Conservation (phyloP, 345 rosid genomes). For the Rhizophora mangle region DNA sequence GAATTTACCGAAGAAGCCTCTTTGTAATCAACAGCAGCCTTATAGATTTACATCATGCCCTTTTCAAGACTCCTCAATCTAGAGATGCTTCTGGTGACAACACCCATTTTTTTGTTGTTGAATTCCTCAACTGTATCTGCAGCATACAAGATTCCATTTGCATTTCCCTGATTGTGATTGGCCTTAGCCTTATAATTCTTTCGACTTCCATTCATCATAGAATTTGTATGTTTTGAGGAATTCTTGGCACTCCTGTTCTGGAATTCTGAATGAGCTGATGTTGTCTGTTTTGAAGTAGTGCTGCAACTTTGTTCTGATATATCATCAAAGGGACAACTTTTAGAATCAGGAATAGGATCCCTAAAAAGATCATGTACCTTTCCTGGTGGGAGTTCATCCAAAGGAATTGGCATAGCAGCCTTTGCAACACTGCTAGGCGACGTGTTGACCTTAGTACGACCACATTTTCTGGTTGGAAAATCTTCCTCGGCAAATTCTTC, state of each 20-base stretch:
- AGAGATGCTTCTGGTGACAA: constrained; percentile 47
- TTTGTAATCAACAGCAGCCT: neutral
- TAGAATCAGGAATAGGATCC: constrained; percentile 18
- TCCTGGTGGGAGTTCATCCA: constrained; percentile 32
- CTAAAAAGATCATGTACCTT: constrained; percentile 33
- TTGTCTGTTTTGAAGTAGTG: constrained; percentile 1
- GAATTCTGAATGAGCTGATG: neutral
- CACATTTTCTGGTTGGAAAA: neutral
- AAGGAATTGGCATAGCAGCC: constrained; percentile 15
- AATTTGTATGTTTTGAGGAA: neutral
- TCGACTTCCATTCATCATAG: neutral
- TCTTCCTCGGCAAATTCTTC: constrained; percentile 19
- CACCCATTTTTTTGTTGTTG: constrained; percentile 19
- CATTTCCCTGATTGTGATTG: constrained; percentile 7
- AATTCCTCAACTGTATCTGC: neutral
- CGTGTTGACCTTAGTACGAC: neutral
- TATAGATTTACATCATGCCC: neutral
- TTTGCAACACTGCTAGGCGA: constrained; percentile 10
- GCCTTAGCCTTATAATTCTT: constrained; percentile 11
- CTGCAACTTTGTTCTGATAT: constrained; percentile 14
- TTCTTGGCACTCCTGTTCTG: neutral
- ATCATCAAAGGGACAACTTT: constrained; percentile 14
- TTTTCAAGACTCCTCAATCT: constrained; percentile 17
- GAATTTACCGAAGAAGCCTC: neutral
- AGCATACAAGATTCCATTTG: neutral